Conservation (phyloP, 2,329 filamentous ascomycete genomes). For the Fusarium algeriense region DNA sequence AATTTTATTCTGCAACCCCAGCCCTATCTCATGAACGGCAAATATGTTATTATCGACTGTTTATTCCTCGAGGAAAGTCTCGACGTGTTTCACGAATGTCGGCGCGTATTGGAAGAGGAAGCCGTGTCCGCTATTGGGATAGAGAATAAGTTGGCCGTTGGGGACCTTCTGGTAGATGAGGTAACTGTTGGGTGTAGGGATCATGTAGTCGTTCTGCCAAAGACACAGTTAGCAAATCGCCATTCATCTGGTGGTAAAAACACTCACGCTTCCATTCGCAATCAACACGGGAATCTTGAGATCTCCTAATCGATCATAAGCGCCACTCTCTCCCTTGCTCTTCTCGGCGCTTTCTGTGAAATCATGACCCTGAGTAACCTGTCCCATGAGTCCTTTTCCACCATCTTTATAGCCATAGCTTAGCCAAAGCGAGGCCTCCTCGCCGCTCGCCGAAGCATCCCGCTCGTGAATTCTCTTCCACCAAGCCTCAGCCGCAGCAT, state of each 20-base stretch:
- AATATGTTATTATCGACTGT: rapidly evolving
- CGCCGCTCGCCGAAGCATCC: not conserved
- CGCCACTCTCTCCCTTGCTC: not conserved
- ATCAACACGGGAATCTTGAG: not conserved
- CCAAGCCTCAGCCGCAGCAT: conserved; percentile 15
- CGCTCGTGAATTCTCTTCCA: conserved; percentile 12
- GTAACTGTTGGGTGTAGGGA: conserved; percentile 16
- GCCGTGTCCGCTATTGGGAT: conserved; percentile 13
- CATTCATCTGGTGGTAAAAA: rapidly evolving
- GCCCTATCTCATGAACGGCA: no score
- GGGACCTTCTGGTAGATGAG: conserved; percentile 1
- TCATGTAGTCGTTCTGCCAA: conserved; percentile 15
- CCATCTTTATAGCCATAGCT: not conserved
- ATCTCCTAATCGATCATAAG: not conserved
- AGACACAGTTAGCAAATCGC: not conserved
- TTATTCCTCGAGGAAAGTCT: not conserved
- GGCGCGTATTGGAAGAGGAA: conserved; percentile 17
- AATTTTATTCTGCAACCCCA: no score
- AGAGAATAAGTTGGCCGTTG: conserved; percentile 9
- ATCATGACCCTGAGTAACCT: not conserved
- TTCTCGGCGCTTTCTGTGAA: not conserved
- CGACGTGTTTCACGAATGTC: not conserved
- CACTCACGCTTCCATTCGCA: conserved; percentile 8
- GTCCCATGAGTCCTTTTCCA: not conserved
- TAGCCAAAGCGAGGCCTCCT: not conserved